phyloP scores from a whole-genome alignment of 2,329 filamentous ascomycete genomes.

The Arthrobotrys iridis region DNA sequence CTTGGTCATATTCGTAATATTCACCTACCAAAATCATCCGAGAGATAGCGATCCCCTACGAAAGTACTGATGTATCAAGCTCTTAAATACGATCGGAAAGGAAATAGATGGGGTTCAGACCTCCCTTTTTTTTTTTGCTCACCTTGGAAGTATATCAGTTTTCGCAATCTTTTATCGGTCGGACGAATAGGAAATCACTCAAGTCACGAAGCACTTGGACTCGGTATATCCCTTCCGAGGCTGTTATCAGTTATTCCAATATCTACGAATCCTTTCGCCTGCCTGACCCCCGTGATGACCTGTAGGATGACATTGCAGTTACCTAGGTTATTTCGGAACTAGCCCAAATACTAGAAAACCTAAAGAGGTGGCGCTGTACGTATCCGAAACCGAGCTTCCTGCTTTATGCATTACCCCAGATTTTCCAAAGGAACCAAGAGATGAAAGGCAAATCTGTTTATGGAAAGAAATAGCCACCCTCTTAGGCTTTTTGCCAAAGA shows the following conservation, averaged over 20 bases:
- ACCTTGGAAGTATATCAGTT: not conserved
- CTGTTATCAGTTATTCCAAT: conserved; percentile 18
- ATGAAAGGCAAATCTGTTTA: conserved; percentile 33
- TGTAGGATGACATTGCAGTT: conserved; percentile 43
- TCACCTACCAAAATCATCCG: conserved; percentile 38
- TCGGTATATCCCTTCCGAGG: conserved; percentile 25
- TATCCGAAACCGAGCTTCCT: conserved; percentile 50
- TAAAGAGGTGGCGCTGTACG: conserved; percentile 50
- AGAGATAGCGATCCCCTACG: conserved; percentile 27
- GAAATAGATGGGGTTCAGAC: not conserved
- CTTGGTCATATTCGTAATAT: no score
- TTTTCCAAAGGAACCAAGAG: conserved; percentile 42
- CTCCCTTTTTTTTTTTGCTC: not conserved
- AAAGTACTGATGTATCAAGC: not conserved
- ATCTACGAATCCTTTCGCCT: conserved; percentile 34
- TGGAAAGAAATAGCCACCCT: conserved; percentile 27
- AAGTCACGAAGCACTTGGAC: conserved; percentile 3
- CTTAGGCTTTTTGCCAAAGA: conserved; percentile 22
- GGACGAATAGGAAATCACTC: conserved; percentile 54
- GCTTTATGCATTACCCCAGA: conserved; percentile 55
- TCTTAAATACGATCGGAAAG: conserved; percentile 7
- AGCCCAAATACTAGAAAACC: conserved; percentile 23
- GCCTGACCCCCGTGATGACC: conserved; percentile 27
- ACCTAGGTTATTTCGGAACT: conserved; percentile 26
- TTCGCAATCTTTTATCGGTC: conserved; percentile 26